Percentiles rank a stretch among this genome's conserved stretches.
Evolutionary conservation across 192 early-diverging fungal genomes (phyloP).

Genomic region (Coemansia sp.): DNA sequence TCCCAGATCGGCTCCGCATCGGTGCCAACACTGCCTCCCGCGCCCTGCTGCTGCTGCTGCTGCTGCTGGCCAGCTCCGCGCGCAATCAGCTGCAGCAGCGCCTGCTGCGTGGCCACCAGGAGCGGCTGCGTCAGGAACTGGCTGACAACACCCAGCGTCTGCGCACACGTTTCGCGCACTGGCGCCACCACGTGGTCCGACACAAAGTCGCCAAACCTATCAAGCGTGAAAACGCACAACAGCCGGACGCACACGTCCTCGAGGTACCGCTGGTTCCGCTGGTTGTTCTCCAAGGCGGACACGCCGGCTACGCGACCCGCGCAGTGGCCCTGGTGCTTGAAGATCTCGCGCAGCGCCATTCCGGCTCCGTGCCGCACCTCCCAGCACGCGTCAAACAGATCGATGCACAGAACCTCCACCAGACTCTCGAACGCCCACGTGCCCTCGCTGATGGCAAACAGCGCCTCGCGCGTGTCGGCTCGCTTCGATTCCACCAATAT

Average conservation of each 20-base stretch:
- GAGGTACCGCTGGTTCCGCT: slow-evolving; percentile 73
- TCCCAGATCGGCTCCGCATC: slow-evolving; percentile 72
- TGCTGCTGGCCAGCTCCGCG: slow-evolving; percentile 20
- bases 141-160: slow-evolving; percentile 73
- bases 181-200: slow-evolving; percentile 93
- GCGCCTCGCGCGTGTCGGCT: slow-evolving; percentile 39
- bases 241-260: slow-evolving; percentile 88
- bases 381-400: slow-evolving; percentile 79
- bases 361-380: slow-evolving; percentile 95
- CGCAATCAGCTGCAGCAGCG: slow-evolving; percentile 61
- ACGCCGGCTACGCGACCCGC: slow-evolving; percentile 69
- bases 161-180: slow-evolving; percentile 92
- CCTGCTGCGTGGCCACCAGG: slow-evolving; percentile 59
- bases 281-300: slow-evolving; percentile 58
- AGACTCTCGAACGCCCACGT: slow-evolving; percentile 74
- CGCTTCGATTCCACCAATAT: slow-evolving; percentile 71
- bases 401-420: slow-evolving; percentile 66
- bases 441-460: slow-evolving; percentile 55
- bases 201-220: slow-evolving; percentile 96
- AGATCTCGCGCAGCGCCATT: slow-evolving; percentile 85
- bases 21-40: background rate
- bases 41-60: background rate
- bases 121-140: slow-evolving; percentile 60
- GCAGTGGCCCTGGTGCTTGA: slow-evolving; percentile 83
- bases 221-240: slow-evolving; percentile 91